phyloP scores from a whole-genome alignment of 108 stramenopile species.

The Nitzschia sp. region DNA sequence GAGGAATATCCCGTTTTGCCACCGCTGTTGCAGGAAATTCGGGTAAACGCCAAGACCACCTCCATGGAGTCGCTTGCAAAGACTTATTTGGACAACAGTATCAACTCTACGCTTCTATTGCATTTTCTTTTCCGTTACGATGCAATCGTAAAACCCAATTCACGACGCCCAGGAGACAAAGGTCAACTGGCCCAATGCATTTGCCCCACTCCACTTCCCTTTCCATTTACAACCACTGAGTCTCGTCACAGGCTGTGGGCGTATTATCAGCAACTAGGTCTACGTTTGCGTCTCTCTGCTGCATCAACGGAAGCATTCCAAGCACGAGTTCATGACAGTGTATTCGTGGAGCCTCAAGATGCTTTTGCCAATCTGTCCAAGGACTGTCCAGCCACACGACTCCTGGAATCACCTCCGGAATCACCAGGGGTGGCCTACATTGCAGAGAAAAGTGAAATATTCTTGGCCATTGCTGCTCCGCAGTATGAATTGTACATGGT shows the following conservation, averaged over 20 bases:
- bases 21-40: slow-evolving; percentile 11
- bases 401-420: slow-evolving; percentile 66
- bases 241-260: slow-evolving; percentile 54
- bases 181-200: slow-evolving; percentile 60
- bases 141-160: slow-evolving; percentile 21
- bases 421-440: slow-evolving; percentile 67
- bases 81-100: slow-evolving; percentile 11
- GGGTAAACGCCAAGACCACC: neutral
- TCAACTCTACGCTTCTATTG: neutral
- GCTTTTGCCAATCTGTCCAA: slow-evolving; percentile 35
- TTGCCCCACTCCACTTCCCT: slow-evolving; percentile 41
- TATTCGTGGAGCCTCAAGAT: neutral
- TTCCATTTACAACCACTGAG: slow-evolving; percentile 43
- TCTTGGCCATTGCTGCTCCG: slow-evolving; percentile 66
- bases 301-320: slow-evolving; percentile 55
- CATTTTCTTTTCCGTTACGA: slow-evolving; percentile 45
- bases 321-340: slow-evolving; percentile 44
- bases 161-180: neutral
- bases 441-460: slow-evolving; percentile 61
- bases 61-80: slow-evolving; percentile 19
- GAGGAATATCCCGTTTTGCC: neutral
- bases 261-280: slow-evolving; percentile 63
- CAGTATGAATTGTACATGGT: slow-evolving; percentile 65
- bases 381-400: slow-evolving; percentile 53
- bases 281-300: slow-evolving; percentile 72